phyloP scores from a whole-genome alignment of 1,284 basidiomycete species.

The Omphalotus olearius region DNA sequence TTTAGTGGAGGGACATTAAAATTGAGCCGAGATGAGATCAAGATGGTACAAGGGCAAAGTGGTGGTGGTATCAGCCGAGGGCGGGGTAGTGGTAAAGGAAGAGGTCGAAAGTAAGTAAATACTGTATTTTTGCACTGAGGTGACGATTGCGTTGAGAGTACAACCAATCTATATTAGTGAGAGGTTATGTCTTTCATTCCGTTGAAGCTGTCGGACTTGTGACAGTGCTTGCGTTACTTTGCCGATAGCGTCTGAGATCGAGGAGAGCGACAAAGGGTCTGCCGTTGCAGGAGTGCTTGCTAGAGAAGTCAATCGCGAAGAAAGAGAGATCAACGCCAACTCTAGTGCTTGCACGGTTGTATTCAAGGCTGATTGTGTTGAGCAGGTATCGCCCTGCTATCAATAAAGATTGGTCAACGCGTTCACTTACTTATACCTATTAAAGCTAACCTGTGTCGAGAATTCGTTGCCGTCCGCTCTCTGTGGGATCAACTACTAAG shows the following conservation, averaged over 20 bases:
- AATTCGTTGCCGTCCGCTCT: too few relatives aligned
- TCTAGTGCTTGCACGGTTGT: conserved; percentile 47
- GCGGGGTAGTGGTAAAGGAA: conserved; percentile 5
- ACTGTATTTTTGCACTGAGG: too few relatives aligned
- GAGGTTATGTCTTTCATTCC: conserved; percentile 18
- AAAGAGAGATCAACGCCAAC: conserved; percentile 47
- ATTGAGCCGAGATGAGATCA: conserved; percentile 58
- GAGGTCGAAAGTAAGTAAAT: conserved; percentile 12
- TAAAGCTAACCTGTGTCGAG: too few relatives aligned
- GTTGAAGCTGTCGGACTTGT: conserved; percentile 55
- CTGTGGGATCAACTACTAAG: too few relatives aligned
- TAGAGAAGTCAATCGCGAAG: conserved; percentile 44
- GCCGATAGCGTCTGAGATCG: conserved; percentile 65
- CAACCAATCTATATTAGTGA: neutral
- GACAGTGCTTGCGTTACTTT: conserved; percentile 62
- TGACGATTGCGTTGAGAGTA: neutral
- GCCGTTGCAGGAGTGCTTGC: conserved; percentile 32
- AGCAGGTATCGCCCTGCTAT: too few relatives aligned
- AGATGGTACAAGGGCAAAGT: conserved; percentile 31
- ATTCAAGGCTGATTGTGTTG: conserved; percentile 26
- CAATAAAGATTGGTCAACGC: too few relatives aligned
- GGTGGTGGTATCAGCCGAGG: conserved; percentile 15
- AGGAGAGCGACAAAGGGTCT: conserved; percentile 49
- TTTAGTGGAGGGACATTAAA: conserved; percentile 65
- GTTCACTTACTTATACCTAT: too few relatives aligned